Percentiles rank a stretch among this genome's conserved stretches.
phyloP scores from a whole-genome alignment of 75 land plant species.

The Sequoia sempervirens region DNA sequence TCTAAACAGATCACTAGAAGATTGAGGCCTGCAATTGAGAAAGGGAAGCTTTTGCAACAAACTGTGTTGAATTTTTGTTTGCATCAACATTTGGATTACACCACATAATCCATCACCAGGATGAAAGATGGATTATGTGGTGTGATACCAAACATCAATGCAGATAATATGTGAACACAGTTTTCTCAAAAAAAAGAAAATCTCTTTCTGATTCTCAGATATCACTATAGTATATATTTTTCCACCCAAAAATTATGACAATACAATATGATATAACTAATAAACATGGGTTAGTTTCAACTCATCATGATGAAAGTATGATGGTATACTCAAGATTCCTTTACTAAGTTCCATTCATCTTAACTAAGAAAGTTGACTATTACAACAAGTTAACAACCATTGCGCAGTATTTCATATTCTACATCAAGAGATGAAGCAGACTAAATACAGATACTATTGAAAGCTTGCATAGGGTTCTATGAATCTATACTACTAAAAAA shows the following conservation, averaged over 20 bases:
- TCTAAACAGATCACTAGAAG: neutral
- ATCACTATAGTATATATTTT: no score
- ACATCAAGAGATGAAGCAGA: neutral
- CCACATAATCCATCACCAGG: neutral
- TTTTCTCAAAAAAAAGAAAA: no score
- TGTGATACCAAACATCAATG: neutral
- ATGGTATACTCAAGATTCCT: neutral
- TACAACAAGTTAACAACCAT: neutral
- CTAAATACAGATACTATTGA: neutral
- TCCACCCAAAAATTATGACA: neutral
- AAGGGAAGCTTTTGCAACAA: neutral
- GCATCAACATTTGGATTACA: neutral
- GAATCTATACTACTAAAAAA: no score
- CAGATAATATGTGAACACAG: no score
- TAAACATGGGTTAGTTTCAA: neutral
- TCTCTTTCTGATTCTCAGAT: no score
- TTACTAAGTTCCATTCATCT: neutral
- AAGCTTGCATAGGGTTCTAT: neutral
- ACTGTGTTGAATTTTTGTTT: no score
- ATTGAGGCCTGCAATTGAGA: neutral
- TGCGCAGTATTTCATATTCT: neutral
- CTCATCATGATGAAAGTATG: neutral
- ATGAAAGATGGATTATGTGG: neutral
- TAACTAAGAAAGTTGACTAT: neutral
- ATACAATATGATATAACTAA: neutral